phyloP scores from a whole-genome alignment of 768 basidiomycete species.

The Tremella fuciformis region DNA sequence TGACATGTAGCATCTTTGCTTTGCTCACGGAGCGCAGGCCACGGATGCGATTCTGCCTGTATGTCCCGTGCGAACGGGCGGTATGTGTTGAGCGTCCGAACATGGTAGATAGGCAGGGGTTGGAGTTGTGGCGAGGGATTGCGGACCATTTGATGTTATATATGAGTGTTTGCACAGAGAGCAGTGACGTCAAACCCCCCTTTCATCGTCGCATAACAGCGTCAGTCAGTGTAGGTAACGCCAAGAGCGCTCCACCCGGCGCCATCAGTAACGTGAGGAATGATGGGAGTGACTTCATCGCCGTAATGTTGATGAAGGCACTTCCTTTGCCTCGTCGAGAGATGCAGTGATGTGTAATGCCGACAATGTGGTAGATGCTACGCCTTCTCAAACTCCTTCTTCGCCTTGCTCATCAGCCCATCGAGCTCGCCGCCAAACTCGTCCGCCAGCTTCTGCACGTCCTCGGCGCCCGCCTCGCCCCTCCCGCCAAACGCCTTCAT shows the following conservation, averaged over 20 bases:
- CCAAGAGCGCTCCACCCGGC: too few species aligned
- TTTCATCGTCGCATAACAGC: too few species aligned
- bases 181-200: too few species aligned
- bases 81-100: slow-evolving; percentile 10
- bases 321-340: too few species aligned
- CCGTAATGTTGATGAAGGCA: too few species aligned
- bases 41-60: slow-evolving; percentile 23
- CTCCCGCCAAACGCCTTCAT: slow-evolving; percentile 44
- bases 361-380: slow-evolving; percentile 4
- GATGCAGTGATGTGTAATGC: too few species aligned
- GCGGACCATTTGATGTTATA: background rate
- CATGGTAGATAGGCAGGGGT: background rate
- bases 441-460: slow-evolving; percentile 49
- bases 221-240: too few species aligned
- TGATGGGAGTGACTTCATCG: too few species aligned
- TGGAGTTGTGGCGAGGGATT: background rate
- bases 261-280: too few species aligned
- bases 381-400: slow-evolving; percentile 52
- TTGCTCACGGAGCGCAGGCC: slow-evolving; percentile 17
- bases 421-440: slow-evolving; percentile 42
- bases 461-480: slow-evolving; percentile 31
- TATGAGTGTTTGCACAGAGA: background rate
- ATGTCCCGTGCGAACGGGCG: slow-evolving; percentile 10
- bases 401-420: slow-evolving; percentile 39
- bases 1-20: background rate